Conservation (phyloP, 73 alveolate species). For the Urostyla sp. region DNA sequence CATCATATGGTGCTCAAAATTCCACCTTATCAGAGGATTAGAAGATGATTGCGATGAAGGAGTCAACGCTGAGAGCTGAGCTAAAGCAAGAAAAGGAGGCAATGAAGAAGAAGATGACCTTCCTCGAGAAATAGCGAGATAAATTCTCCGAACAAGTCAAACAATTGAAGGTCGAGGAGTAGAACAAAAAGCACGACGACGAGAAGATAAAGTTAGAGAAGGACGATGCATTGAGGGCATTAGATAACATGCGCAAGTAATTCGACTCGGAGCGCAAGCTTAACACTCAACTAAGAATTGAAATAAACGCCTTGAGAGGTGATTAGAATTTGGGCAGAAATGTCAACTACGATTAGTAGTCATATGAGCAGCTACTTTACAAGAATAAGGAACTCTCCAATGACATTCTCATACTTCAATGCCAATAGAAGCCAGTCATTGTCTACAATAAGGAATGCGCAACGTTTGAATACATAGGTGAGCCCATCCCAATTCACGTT, state of each 20-base stretch:
- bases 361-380: slow-evolving; percentile 8
- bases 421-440: slow-evolving; percentile 57
- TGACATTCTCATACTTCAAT: slow-evolving; percentile 39
- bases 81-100: slow-evolving; percentile 14
- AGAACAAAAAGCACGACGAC: neutral
- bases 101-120: neutral
- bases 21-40: slow-evolving; percentile 3
- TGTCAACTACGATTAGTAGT: neutral
- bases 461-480: slow-evolving; percentile 66
- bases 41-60: slow-evolving; percentile 44
- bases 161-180: neutral
- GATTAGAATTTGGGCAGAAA: no score
- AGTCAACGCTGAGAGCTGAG: neutral
- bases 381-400: slow-evolving; percentile 34
- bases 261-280: neutral
- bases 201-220: neutral
- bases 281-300: neutral
- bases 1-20: slow-evolving; percentile 17
- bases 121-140: slow-evolving; percentile 4
- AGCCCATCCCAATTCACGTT: slow-evolving; percentile 46
- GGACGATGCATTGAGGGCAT: neutral
- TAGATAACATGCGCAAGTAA: neutral
- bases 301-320: slow-evolving; percentile 1
- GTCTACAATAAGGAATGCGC: slow-evolving; percentile 60
- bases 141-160: neutral